Evolutionary conservation across 371 early-diverging fungal species (phyloP), one percentile per base, ranked within the genome.

Genomic region (Mortierella polycephala): DNA sequence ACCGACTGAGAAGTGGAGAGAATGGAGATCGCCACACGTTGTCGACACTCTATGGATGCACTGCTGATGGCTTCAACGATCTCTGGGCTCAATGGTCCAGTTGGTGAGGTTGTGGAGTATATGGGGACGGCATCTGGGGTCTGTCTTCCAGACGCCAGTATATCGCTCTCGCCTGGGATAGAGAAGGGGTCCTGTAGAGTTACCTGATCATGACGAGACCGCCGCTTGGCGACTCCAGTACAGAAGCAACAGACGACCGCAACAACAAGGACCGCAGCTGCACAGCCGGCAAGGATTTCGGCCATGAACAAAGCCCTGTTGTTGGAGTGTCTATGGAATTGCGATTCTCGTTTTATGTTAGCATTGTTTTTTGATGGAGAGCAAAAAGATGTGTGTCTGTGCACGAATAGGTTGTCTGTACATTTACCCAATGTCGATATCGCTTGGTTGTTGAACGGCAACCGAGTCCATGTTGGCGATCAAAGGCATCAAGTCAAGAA

Each of bases 31-130:
- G 60, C 77, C 7, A 76, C 49, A 23, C 67, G 67, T 2, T 76
- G 77, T 45, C 77, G 47, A n/a, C 63, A 53, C 12, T 76, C 77
- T 0, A 56, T 49, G 5, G 77, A 76, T 12, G 56, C 64, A 14
- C 68, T 55, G 49, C 77, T 76, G 41, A 76, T 71, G 13, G 71
- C 77, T n/a, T 76, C 68, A 7, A 76, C 77, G 1, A 71, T 59
- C 53, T 71, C 77, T 2, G 77, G 71, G 10, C 71, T 71, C 12
- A 76, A 18, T 18, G 77, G 71, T 12, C 77, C 77, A 7, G 67
- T 46, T 8, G 71, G 77, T 5, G 77, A 63, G 9, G 71, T 57
- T 21, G 71, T 56, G 13, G 67, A 62, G 18, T 76, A 76, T 0
- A 61, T 71, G 1, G 77, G 77, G 0, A 62, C 77, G 0, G 67